These are phyloP conservation scores for Colletotrichum sp. DNA, from an alignment of 2,329 filamentous ascomycete species.

Conservation along the genomic window DNA sequence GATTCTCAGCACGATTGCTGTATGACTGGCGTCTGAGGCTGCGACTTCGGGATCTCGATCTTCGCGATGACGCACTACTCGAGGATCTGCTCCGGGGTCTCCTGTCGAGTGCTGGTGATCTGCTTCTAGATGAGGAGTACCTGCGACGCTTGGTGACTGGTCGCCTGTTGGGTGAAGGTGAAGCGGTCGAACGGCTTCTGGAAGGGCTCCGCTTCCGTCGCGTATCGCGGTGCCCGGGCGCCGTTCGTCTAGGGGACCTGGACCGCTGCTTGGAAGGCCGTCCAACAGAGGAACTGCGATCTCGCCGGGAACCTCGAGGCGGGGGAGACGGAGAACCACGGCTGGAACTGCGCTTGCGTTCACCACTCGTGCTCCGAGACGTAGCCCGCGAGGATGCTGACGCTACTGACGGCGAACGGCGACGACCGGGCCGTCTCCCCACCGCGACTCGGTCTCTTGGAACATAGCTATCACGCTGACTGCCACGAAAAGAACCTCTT, in stretches of 20 bases:
- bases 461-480: constrained; percentile 56
- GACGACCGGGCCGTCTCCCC: constrained; percentile 45
- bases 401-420: constrained; percentile 40
- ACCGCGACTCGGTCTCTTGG: constrained; percentile 52
- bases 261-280: constrained; percentile 42
- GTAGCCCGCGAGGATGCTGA: constrained; percentile 33
- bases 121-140: constrained; percentile 53
- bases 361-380: constrained; percentile 36
- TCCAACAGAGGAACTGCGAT: constrained; percentile 31
- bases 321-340: constrained; percentile 36
- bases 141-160: constrained; percentile 55
- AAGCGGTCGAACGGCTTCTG: constrained; percentile 32
- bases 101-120: constrained; percentile 43
- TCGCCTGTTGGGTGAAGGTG: constrained; percentile 38
- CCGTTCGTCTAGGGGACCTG: constrained; percentile 37
- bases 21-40: constrained; percentile 32
- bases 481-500: constrained; percentile 40
- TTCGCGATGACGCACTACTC: constrained; percentile 43
- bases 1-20: constrained; percentile 14
- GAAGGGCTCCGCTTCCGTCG: constrained; percentile 25
- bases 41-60: constrained; percentile 43
- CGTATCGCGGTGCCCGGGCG: constrained; percentile 23
- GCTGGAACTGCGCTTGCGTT: constrained; percentile 31
- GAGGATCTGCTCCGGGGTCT: constrained; percentile 34
- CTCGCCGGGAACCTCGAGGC: constrained; percentile 36